These are phyloP conservation scores for Lichtheimia ramosa DNA, from an alignment of 371 early-diverging fungal genomes.

Conservation along the genomic window DNA sequence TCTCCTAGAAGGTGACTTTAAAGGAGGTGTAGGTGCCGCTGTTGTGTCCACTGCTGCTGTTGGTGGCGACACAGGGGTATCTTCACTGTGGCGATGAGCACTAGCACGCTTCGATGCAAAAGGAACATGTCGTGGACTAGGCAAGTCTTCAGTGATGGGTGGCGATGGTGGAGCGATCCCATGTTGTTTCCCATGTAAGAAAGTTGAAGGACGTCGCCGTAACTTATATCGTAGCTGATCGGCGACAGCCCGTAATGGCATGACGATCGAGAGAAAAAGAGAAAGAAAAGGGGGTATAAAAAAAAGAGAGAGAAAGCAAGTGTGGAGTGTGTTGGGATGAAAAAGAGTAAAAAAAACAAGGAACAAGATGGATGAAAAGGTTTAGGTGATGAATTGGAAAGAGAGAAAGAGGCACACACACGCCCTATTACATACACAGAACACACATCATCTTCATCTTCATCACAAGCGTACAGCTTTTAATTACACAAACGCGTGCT, in stretches of 20 bases:
- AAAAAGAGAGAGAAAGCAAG: background rate
- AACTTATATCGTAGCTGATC: constrained; percentile 38
- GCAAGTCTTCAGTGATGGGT: background rate
- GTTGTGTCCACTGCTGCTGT: background rate
- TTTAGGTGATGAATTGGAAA: no score
- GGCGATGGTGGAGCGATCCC: background rate
- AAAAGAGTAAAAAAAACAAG: background rate
- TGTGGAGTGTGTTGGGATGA: background rate
- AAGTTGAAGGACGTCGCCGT: constrained; percentile 32
- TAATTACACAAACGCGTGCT: constrained; percentile 4
- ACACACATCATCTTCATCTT: no score
- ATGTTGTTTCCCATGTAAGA: constrained; percentile 15
- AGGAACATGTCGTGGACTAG: no score
- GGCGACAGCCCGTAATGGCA: constrained; percentile 39
- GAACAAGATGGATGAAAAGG: background rate
- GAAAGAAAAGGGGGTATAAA: background rate
- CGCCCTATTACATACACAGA: no score
- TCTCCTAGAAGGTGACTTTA: constrained; percentile 2
- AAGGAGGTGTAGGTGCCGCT: constrained; percentile 6
- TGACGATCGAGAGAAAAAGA: constrained; percentile 13
- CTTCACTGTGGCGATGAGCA: constrained; percentile 7
- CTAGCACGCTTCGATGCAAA: background rate
- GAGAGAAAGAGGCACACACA: no score
- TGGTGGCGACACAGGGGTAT: constrained; percentile 14
- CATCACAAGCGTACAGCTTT: background rate